Conservation (phyloP, 345 rosid genomes). For the Leavenworthia alabamica region DNA sequence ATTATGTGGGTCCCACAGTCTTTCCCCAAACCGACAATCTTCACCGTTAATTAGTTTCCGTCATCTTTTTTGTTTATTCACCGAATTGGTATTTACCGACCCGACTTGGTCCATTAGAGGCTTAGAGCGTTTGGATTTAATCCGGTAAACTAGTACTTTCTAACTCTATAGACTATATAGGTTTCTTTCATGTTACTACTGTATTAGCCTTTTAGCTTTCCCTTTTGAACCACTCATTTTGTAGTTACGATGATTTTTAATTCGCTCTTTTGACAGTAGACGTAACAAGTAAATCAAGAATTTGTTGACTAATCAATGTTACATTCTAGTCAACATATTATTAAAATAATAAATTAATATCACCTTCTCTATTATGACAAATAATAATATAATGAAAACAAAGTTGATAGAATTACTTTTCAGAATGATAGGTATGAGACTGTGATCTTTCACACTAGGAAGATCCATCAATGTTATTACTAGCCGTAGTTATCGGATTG, state of each 20-base stretch:
- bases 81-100: not conserved
- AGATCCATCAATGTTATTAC: too few relatives aligned
- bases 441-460: too few relatives aligned
- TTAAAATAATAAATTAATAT: too few relatives aligned
- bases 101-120: conserved; percentile 17
- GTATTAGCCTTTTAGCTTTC: conserved; percentile 5
- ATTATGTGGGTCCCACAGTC: conserved; percentile 13
- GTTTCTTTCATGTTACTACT: conserved; percentile 2
- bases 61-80: not conserved
- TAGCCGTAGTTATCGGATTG: too few relatives aligned
- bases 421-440: too few relatives aligned
- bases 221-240: conserved; percentile 20
- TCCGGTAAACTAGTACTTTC: not conserved
- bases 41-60: conserved; percentile 41
- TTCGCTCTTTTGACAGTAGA: conserved; percentile 10
- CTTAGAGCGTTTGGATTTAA: not conserved
- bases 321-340: not conserved
- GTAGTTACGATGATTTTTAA: not conserved
- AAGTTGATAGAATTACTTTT: too few relatives aligned
- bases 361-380: too few relatives aligned
- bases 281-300: conserved; percentile 31
- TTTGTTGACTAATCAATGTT: not conserved
- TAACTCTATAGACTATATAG: not conserved
- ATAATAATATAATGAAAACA: too few relatives aligned
- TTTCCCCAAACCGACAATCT: conserved; percentile 26